Evolutionary conservation across 768 basidiomycete species (phyloP).

Genomic region (Suillus variegatus): DNA sequence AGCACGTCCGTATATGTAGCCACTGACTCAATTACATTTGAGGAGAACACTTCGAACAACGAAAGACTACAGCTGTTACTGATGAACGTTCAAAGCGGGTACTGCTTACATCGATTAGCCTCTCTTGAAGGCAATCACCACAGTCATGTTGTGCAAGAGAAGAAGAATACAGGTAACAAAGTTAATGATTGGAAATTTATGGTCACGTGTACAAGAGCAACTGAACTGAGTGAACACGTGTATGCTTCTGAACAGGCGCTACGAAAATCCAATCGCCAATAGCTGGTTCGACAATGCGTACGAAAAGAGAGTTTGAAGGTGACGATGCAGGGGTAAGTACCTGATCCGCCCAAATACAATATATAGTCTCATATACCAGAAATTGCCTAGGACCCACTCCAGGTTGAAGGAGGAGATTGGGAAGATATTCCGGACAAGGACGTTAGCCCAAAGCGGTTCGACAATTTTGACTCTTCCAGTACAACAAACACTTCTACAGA

Average conservation of each 20-base stretch:
- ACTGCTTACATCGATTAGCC: no score
- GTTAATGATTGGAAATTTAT: no score
- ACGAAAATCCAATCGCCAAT: background rate
- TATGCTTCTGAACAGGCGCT: background rate
- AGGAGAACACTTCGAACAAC: no score
- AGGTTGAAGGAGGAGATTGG: background rate
- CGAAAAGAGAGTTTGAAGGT: background rate
- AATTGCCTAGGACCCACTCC: background rate
- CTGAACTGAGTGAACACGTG: background rate
- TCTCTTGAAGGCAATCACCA: no score
- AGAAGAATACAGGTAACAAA: no score
- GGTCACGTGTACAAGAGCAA: no score
- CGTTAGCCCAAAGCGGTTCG: background rate
- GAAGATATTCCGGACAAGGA: background rate
- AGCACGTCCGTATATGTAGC: no score
- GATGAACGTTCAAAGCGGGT: no score
- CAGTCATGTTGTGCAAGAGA: no score
- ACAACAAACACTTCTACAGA: background rate
- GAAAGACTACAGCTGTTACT: no score
- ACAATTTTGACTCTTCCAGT: background rate
- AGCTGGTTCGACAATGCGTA: background rate
- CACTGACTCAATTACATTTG: no score
- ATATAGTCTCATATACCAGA: background rate
- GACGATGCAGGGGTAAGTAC: background rate
- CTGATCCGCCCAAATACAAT: background rate